Base-by-base conservation (phyloP, 139 green algal genomes). In the Yamagishiella unicocca region DNA sequence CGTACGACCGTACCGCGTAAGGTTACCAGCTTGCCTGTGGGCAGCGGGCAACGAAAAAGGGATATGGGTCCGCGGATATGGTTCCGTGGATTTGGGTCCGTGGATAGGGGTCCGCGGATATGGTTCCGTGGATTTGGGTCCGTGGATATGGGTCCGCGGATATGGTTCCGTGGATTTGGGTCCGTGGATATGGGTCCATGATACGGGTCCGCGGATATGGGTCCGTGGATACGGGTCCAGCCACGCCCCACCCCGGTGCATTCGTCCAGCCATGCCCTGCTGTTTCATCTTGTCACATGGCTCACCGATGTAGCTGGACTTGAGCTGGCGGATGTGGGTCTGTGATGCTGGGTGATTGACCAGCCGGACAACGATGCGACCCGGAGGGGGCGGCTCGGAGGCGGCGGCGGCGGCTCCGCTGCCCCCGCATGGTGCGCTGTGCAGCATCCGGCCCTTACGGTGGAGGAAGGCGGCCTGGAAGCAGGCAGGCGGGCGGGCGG, bases 1-100 rank as follows among this genome's bases (percentile, higher is more conserved):
- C 96, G 92, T 61, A 96, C 91, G 0, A 99, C 95, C 0, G 95
- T 98, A 66, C 96, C 96, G 2, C 88, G 88, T 38, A 99, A 71
- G 3, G 92, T 96, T 1, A 96, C 95, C 40, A 99, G 88, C 75
- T 92, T 94, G 53, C 95, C 95, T 95, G 88, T 25, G n/a, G n/a
- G 40, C 58, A 58, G 58, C 58, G 58, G 22, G 58, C 22, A 45
- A 71, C 5, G 14, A 53, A 50, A 35, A 17, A 29, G 10, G 67
- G n/a, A n/a, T n/a, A n/a, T n/a, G n/a, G n/a, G n/a, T n/a, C n/a
- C n/a, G n/a, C n/a, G n/a, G n/a, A n/a, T n/a, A n/a, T n/a, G n/a
- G n/a, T n/a, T n/a, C n/a, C n/a, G n/a, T n/a, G n/a, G n/a, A n/a
- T n/a, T n/a, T n/a, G n/a, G n/a, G n/a, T n/a, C n/a, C n/a, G n/a